Conservation (phyloP, 1,139 yeast species). For the Magnusiomyces fungicola region DNA sequence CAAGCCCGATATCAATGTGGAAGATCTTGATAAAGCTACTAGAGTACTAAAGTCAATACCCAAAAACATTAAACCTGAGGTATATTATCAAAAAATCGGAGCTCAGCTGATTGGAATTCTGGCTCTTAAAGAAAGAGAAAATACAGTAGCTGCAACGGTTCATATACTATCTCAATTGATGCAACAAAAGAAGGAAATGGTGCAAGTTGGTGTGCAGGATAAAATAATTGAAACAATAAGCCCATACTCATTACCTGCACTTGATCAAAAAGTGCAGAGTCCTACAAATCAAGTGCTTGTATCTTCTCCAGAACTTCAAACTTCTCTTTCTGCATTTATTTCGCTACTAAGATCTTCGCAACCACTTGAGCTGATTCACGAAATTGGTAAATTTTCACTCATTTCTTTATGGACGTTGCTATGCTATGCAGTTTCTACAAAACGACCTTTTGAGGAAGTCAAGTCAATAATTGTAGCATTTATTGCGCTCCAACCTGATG, state of each 20-base stretch:
- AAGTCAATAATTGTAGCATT: background rate
- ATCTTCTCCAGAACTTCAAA: background rate
- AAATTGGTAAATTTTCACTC: background rate
- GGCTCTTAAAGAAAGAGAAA: slow-evolving; percentile 29
- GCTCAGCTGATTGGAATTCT: slow-evolving; percentile 52
- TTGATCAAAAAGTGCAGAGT: background rate
- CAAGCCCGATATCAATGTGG: slow-evolving; percentile 50
- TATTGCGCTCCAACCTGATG: slow-evolving; percentile 6
- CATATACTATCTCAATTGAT: slow-evolving; percentile 50
- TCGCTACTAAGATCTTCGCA: background rate
- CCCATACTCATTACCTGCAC: slow-evolving; percentile 11
- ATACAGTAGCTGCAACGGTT: slow-evolving; percentile 47
- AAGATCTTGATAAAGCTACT: slow-evolving; percentile 58
- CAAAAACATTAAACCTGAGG: slow-evolving; percentile 37
- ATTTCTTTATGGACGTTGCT: slow-evolving; percentile 4
- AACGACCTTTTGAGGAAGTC: background rate
- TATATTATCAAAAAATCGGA: slow-evolving; percentile 52
- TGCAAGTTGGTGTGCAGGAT: slow-evolving; percentile 50
- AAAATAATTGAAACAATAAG: slow-evolving; percentile 13
- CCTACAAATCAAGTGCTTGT: background rate
- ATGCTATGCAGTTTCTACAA: background rate
- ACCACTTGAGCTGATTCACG: background rate
- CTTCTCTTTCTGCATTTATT: slow-evolving; percentile 13
- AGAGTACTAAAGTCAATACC: slow-evolving; percentile 60
- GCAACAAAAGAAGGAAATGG: slow-evolving; percentile 44